Conservation (phyloP, 176 grass and related monocot genomes). For the Avena eriantha region DNA sequence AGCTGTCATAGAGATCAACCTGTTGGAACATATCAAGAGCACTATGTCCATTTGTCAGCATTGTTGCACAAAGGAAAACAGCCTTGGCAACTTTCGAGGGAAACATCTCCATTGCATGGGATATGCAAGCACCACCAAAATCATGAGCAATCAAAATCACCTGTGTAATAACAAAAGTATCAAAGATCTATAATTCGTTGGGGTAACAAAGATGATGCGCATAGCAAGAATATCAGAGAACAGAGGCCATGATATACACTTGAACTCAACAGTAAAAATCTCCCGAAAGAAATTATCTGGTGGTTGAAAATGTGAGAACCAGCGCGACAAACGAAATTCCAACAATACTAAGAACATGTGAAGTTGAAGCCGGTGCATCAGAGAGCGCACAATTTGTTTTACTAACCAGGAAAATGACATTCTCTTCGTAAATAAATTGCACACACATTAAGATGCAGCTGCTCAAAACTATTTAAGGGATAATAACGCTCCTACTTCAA, state of each 20-base stretch:
- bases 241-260: conserved; percentile 22
- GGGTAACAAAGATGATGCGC: not conserved
- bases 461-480: conserved; percentile 25
- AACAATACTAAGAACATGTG: not conserved
- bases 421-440: not conserved
- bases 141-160: conserved; percentile 96
- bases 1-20: conserved; percentile 48
- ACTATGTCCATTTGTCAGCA: conserved; percentile 74
- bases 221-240: conserved; percentile 9
- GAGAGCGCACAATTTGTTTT: not conserved
- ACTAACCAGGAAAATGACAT: not conserved
- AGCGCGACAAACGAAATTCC: conserved; percentile 2
- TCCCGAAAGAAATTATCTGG: not conserved
- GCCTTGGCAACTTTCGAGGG: conserved; percentile 81
- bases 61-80: conserved; percentile 83
- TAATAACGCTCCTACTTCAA: not conserved
- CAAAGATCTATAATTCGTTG: conserved; percentile 17
- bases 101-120: conserved; percentile 86
- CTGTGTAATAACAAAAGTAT: conserved; percentile 49
- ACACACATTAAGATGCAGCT: not conserved
- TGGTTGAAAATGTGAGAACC: conserved; percentile 17
- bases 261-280: conserved; percentile 5
- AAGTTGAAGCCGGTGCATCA: conserved; percentile 10
- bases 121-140: conserved; percentile 89
- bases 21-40: conserved; percentile 89